A percentile compares a stretch with the other conserved stretches of the same genome.
Evolutionary conservation across 345 rosid species (phyloP).

Genomic region (Cardamine chenopodiifolia): DNA sequence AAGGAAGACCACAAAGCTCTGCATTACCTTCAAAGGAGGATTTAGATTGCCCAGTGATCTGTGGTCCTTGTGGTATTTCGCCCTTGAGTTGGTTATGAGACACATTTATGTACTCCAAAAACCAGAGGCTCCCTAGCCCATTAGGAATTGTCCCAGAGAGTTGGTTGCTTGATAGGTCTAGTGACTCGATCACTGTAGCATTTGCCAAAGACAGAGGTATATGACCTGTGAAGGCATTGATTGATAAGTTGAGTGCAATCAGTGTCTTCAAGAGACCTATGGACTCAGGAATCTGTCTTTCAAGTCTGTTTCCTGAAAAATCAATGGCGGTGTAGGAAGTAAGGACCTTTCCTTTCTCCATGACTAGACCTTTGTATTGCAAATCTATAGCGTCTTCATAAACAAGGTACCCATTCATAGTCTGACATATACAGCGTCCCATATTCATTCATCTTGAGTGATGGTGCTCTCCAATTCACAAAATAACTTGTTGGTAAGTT

Average conservation of each 20-base stretch:
- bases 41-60: not conserved
- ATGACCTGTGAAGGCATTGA: slow-evolving; percentile 22
- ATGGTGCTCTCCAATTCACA: slow-evolving; percentile 5
- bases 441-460: not conserved
- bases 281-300: slow-evolving; percentile 25
- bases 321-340: slow-evolving; percentile 28
- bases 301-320: slow-evolving; percentile 29
- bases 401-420: too few species aligned
- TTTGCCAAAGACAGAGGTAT: slow-evolving; percentile 29
- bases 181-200: slow-evolving; percentile 16
- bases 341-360: slow-evolving; percentile 27
- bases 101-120: too few species aligned
- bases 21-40: slow-evolving; percentile 9
- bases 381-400: slow-evolving; percentile 10
- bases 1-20: slow-evolving; percentile 36
- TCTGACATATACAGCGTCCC: not conserved
- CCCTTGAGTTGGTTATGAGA: too few species aligned
- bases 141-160: slow-evolving; percentile 19
- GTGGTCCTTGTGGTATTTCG: not conserved
- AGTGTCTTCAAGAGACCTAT: slow-evolving; percentile 30
- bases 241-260: slow-evolving; percentile 35
- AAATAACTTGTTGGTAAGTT: not conserved
- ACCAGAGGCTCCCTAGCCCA: not conserved
- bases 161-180: slow-evolving; percentile 23
- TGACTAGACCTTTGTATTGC: slow-evolving; percentile 31